Conservation (phyloP, 2,329 filamentous ascomycete species). For the Fusarium domesticum region DNA sequence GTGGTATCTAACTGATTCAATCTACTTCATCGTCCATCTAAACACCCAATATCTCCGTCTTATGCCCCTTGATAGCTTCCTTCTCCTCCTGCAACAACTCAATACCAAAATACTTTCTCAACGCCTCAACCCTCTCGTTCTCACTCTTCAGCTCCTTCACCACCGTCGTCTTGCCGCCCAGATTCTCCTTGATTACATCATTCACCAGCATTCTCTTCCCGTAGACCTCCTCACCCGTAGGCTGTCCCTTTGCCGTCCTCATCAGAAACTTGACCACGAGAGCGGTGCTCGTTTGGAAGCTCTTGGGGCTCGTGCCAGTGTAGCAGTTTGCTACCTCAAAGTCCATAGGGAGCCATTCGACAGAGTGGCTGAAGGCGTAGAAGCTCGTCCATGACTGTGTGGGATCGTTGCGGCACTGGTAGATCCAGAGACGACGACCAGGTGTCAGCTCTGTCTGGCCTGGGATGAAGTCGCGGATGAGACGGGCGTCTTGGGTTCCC, state of each 20-base stretch:
- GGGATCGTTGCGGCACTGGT: constrained; percentile 54
- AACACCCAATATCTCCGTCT: constrained; percentile 40
- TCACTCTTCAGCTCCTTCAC: constrained; percentile 49
- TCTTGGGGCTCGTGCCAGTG: constrained; percentile 47
- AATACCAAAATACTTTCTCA: constrained; percentile 53
- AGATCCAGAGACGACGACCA: constrained; percentile 57
- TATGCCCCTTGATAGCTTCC: constrained; percentile 47
- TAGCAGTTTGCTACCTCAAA: constrained; percentile 59
- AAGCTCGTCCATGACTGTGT: constrained; percentile 53
- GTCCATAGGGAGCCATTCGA: constrained; percentile 60
- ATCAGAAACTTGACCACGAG: constrained; percentile 55
- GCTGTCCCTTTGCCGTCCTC: constrained; percentile 37
- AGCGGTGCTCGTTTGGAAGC: constrained; percentile 53
- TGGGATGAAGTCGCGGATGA: constrained; percentile 49
- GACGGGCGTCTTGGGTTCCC: constrained; percentile 54
- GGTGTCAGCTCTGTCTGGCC: constrained; percentile 38
- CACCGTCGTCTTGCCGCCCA: constrained; percentile 48
- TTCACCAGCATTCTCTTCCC: constrained; percentile 54
- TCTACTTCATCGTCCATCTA: not conserved
- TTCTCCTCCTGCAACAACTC: constrained; percentile 49
- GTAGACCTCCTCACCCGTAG: constrained; percentile 43
- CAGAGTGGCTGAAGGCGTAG: constrained; percentile 61
- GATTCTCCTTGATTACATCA: constrained; percentile 51
- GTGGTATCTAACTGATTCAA: constrained; percentile 3
- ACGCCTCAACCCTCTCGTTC: constrained; percentile 48